phyloP scores from a whole-genome alignment of 306 rosid genomes.

The Cucumis hystrix region DNA sequence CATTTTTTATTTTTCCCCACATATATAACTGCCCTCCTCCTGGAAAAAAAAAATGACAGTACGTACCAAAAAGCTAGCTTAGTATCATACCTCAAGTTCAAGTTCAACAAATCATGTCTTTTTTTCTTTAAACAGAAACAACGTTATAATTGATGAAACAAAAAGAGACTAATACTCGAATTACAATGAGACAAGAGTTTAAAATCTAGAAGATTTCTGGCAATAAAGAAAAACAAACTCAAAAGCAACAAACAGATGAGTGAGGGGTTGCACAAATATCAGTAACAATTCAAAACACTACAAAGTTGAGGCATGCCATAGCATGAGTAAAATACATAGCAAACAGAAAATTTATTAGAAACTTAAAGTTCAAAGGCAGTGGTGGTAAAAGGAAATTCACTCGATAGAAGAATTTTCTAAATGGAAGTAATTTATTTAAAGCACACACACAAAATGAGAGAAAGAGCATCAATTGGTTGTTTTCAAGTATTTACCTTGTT shows the following conservation, averaged over 20 bases:
- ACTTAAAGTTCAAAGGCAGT: neutral
- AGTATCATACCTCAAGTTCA: neutral
- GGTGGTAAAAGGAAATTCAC: neutral
- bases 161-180: no score
- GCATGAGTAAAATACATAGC: neutral
- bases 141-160: no score
- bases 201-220: neutral
- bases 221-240: neutral
- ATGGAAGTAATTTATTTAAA: neutral
- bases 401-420: neutral
- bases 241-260: neutral
- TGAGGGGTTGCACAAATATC: neutral
- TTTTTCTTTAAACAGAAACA: no score
- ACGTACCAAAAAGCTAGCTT: neutral
- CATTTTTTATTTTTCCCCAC: conserved; percentile 89
- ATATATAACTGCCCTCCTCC: conserved; percentile 94
- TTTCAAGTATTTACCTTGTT: neutral
- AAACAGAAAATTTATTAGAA: neutral
- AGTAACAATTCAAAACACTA: neutral
- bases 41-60: conserved; percentile 19
- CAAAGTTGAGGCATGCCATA: neutral
- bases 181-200: neutral
- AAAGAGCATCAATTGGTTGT: neutral
- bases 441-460: no score
- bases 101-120: neutral